These are phyloP conservation scores for Warburgia ugandensis DNA, from an alignment of 164 flowering plant genomes.

Conservation along the genomic window DNA sequence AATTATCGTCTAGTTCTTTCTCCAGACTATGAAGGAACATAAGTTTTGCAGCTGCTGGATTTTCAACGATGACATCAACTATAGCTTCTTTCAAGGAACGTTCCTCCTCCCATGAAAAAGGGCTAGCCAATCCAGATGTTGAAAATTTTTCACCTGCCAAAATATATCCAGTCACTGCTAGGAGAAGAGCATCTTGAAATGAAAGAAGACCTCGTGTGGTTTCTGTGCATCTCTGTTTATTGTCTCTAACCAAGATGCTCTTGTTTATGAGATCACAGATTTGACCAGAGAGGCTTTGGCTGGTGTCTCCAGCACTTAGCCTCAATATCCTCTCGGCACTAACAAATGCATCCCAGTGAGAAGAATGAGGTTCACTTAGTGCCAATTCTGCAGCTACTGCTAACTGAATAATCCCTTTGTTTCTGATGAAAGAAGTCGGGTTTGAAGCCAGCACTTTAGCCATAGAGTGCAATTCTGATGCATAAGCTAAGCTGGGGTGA, in stretches of 20 bases:
- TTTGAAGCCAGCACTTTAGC: conserved; percentile 52
- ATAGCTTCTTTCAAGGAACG: conserved; percentile 78
- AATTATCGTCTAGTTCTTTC: conserved; percentile 65
- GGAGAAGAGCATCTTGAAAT: conserved; percentile 72
- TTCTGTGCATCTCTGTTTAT: conserved; percentile 18
- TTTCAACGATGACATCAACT: conserved; percentile 75
- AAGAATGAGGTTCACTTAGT: conserved; percentile 52
- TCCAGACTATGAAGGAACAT: conserved; percentile 68
- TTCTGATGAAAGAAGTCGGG: conserved; percentile 55
- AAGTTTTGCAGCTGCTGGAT: conserved; percentile 51
- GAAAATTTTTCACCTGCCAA: conserved; percentile 95
- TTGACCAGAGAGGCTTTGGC: conserved; percentile 86
- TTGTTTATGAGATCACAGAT: conserved; percentile 79
- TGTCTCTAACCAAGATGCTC: conserved; percentile 43
- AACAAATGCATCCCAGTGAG: conserved; percentile 76
- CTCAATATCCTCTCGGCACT: conserved; percentile 84
- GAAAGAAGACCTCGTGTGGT: conserved; percentile 47
- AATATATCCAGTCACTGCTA: conserved; percentile 64
- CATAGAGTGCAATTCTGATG: conserved; percentile 57
- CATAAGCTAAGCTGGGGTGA: conserved; percentile 55
- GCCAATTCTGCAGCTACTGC: conserved; percentile 59
- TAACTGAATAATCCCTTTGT: conserved; percentile 85
- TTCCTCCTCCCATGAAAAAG: conserved; percentile 99
- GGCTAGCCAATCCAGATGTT: conserved; percentile 75
- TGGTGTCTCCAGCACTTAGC: conserved; percentile 78